phyloP scores from a whole-genome alignment of 768 basidiomycete species.

The Suillus clintonianus region DNA sequence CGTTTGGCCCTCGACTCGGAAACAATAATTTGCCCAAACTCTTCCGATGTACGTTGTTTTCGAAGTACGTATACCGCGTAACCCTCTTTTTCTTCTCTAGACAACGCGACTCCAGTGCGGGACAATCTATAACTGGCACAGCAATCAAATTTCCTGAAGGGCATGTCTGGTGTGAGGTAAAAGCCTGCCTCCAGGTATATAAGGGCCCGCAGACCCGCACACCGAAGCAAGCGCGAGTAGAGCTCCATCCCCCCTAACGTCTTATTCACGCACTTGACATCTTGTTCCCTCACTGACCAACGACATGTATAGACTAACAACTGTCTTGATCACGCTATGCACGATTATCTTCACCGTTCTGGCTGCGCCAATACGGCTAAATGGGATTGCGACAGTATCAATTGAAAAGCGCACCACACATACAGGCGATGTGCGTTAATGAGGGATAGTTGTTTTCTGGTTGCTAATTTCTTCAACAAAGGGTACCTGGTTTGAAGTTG shows the following conservation, averaged over 20 bases:
- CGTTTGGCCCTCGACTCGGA: constrained; percentile 13
- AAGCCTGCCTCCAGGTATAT: constrained; percentile 23
- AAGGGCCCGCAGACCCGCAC: constrained; percentile 14
- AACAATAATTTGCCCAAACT: constrained; percentile 18
- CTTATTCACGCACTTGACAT: not conserved
- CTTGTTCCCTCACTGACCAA: not conserved
- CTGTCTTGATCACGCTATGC: constrained; percentile 41
- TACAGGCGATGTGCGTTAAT: constrained; percentile 53
- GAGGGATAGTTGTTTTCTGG: not conserved
- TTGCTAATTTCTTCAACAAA: constrained; percentile 22
- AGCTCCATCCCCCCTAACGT: not conserved
- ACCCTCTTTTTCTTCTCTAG: constrained; percentile 22
- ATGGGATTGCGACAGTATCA: constrained; percentile 22
- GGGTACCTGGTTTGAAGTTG: constrained; percentile 71
- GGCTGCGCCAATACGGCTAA: constrained; percentile 38
- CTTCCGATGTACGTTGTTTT: constrained; percentile 14
- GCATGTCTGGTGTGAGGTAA: constrained; percentile 30
- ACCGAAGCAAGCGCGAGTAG: not conserved
- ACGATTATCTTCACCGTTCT: constrained; percentile 42
- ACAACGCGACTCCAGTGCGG: constrained; percentile 31
- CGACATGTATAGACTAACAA: constrained; percentile 21
- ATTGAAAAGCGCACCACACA: constrained; percentile 57
- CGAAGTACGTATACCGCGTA: constrained; percentile 6
- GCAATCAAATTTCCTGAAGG: constrained; percentile 22
- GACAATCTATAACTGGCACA: constrained; percentile 21